Base-by-base conservation (phyloP, 352 stramenopile species). In the Blastocystis hominis region DNA sequence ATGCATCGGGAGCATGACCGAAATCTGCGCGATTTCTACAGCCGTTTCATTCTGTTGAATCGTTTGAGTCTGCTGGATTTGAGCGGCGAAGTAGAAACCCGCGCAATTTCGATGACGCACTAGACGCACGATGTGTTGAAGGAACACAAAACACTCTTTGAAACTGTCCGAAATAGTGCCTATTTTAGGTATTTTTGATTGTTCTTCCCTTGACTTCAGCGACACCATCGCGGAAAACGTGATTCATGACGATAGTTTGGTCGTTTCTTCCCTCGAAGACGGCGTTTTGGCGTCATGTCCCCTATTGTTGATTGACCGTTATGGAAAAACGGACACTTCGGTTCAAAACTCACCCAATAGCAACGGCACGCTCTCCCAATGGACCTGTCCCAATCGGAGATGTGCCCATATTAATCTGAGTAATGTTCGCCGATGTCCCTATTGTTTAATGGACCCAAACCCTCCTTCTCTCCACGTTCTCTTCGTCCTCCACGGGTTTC, bases 401-500 rank as follows among this genome's bases (percentile, higher is more conserved):
- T 84, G 72, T 36, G 36, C 34, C 38, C 47, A 46, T n/a, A 44
- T n/a, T 9, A 66, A 53, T 84, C 34, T 64, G 13, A 34, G 10
- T 1, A 66, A 5, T 64, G 36, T 68, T 36, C 20, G 34, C 1
- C 46, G 72, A 6, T 84, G 72, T 47, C 34, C 38, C 40, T 64
- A 61, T 40, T 84, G 72, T 84, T 66, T 84, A 30, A 42, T 13
- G n/a, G 62, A 72, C 62, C 62, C 24, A 20, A 46, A 20, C 44
- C 40, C 62, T 47, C 62, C 17, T 40, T 7, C 62, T 47, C 34
- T 66, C n/a, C 72, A 84, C 30, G 50, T 84, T 44, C 44, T 84
- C 13, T 84, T 84, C 55, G 13, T 69, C 3, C 44, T 84, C 10
- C 72, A 84, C 46, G 72, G 72, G 2, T 84, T 84, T 84, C 72